Percentiles rank a stretch among this genome's conserved stretches.
phyloP scores from a whole-genome alignment of 78 protist species.

The Polysphondylium violaceum region DNA sequence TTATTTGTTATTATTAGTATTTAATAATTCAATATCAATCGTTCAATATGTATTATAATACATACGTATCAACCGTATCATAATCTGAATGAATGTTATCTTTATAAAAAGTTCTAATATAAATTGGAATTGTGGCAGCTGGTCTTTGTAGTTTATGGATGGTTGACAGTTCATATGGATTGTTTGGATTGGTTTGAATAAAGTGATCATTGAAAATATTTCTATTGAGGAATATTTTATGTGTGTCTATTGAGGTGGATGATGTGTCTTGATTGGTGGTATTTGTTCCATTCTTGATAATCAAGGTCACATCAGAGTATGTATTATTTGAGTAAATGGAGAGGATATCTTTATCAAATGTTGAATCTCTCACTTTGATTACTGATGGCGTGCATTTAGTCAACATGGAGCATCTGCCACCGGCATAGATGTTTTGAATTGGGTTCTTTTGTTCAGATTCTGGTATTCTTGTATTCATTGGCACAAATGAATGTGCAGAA shows the following conservation, averaged over 20 bases:
- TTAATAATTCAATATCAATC: background rate
- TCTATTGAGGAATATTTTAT: conserved; percentile 10
- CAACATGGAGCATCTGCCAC: conserved; percentile 69
- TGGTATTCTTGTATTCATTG: background rate
- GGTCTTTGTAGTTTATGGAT: background rate
- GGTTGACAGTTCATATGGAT: no score
- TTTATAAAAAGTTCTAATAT: background rate
- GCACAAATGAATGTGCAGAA: background rate
- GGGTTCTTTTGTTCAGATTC: background rate
- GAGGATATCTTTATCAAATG: conserved; percentile 11
- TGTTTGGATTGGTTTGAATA: no score
- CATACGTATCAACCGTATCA: background rate
- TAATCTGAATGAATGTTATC: background rate
- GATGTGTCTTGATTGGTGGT: no score
- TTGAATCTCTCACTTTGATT: conserved; percentile 8
- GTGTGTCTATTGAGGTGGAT: background rate
- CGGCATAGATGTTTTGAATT: conserved; percentile 15
- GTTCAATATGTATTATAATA: background rate
- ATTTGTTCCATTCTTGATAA: background rate
- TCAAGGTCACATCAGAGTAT: conserved; percentile 1
- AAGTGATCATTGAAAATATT: no score
- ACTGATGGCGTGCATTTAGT: conserved; percentile 8
- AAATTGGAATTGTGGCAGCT: background rate
- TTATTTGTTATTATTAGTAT: background rate
- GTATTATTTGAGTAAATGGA: background rate